Evolutionary conservation across 768 basidiomycete genomes (phyloP), one percentile per base, ranked within the genome.

Genomic region (Mycena olivaceomarginata): DNA sequence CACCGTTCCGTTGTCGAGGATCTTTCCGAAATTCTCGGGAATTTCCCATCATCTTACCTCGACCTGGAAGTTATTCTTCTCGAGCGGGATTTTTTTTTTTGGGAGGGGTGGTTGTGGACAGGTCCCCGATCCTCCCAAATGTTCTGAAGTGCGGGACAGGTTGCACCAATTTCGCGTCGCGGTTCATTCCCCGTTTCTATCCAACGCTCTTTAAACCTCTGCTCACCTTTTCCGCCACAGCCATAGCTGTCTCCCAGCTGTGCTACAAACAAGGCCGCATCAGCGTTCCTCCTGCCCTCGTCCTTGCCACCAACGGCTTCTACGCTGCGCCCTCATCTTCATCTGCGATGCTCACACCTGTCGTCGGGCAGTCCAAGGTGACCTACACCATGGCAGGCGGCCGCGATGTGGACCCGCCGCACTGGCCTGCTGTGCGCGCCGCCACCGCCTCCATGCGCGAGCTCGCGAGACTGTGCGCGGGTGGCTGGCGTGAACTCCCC

Each of bases 241-340:
- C 94, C 74, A 82, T 95, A 76, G 87, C 90, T 63, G 85, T 96
- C 72, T 92, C 93, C 37, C 92, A 91, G 69, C 72, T 91, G 31
- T 94, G 93, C 81, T 95, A 92, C 89, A 96, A 95, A 82, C 81
- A 89, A 25, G 93, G 92, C 0, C 90, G 94, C 1, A 93, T 96
- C 76, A 95, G 94, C 22, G 88, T 95, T 70, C 95, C 95, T 1
- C 95, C 95, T 16, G 87, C 88, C 4, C 72, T 96, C 75, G 90
- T 90, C 12, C 83, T 95, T 45, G 93, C 92, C 0, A 78, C 86
- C 0, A 92, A 93, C 74, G 95, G 95, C 0, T 92, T 93, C 76
- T 84, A 86, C 25, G 84, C 81, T 1, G 80, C 85, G 9, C 77
- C 85, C 16, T 81, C 80, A 84, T 67, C 85, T 86, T 88, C 85